Percentiles rank a stretch among this genome's conserved stretches.
Conservation (phyloP, 2,329 filamentous ascomycete genomes). For the Paracamarosporium sp. region DNA sequence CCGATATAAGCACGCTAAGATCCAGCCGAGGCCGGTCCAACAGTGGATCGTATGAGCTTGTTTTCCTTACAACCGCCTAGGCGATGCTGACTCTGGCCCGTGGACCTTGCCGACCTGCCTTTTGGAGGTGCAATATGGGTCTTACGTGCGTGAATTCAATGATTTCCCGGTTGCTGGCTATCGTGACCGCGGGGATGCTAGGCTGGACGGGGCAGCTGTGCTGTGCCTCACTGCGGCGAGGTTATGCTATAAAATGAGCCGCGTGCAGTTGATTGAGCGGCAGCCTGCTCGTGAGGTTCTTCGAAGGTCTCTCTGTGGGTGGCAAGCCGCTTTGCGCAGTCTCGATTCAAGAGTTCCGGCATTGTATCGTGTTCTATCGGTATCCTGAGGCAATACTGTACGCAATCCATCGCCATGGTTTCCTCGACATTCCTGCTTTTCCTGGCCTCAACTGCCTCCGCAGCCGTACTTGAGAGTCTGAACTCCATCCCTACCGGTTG, state of each 20-base stretch:
- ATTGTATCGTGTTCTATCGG: too few species aligned
- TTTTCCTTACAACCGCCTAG: neutral
- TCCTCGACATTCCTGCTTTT: slow-evolving; percentile 1
- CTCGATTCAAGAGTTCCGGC: too few species aligned
- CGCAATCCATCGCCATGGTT: neutral
- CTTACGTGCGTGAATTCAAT: neutral
- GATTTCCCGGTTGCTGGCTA: neutral
- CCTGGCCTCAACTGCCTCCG: neutral
- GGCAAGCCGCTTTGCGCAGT: too few species aligned
- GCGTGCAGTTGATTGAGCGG: neutral
- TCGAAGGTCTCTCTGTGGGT: neutral
- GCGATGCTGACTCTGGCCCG: neutral
- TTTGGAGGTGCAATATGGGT: neutral
- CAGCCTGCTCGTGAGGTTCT: neutral
- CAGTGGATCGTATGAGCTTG: neutral
- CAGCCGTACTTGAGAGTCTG: slow-evolving; percentile 2
- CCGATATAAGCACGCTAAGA: slow-evolving; percentile 2
- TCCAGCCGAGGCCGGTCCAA: neutral
- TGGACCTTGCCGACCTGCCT: neutral
- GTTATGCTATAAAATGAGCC: neutral
- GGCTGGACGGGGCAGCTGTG: neutral
- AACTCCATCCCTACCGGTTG: neutral
- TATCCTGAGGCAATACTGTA: too few species aligned
- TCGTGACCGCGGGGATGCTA: neutral
- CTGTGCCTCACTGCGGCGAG: neutral